phyloP scores from a whole-genome alignment of 2,329 filamentous ascomycete species.

The Knoxdaviesia capensis region DNA sequence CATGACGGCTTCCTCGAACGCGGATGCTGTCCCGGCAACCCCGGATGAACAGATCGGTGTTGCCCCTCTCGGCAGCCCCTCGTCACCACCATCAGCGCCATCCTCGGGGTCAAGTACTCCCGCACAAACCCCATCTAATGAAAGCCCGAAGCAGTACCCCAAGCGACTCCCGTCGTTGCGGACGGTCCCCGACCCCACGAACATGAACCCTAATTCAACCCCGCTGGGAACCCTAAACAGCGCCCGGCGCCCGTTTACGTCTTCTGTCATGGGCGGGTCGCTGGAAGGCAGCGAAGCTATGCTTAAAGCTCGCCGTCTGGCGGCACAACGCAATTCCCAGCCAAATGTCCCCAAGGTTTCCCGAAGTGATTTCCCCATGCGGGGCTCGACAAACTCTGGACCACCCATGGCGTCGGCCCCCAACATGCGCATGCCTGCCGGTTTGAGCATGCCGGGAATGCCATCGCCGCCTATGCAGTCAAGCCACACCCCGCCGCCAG shows the following conservation, averaged over 20 bases:
- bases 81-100: conserved; percentile 22
- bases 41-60: conserved; percentile 22
- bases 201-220: conserved; percentile 69
- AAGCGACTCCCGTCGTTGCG: conserved; percentile 38
- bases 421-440: too few relatives aligned
- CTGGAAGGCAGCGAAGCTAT: conserved; percentile 20
- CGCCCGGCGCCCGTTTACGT: conserved; percentile 28
- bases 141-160: conserved; percentile 15
- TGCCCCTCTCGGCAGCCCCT: conserved; percentile 15
- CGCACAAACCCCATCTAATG: conserved; percentile 18
- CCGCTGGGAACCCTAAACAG: conserved; percentile 57
- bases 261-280: conserved; percentile 13
- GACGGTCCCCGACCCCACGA: conserved; percentile 36
- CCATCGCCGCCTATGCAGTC: too few relatives aligned
- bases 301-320: conserved; percentile 26
- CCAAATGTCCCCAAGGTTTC: too few relatives aligned
- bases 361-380: too few relatives aligned
- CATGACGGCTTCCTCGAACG: too few relatives aligned
- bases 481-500: too few relatives aligned
- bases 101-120: conserved; percentile 29
- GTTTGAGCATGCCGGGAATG: too few relatives aligned
- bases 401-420: too few relatives aligned
- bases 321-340: conserved; percentile 12
- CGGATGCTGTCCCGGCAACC: conserved; percentile 21
- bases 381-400: too few relatives aligned